Evolutionary conservation across 106 monocot species (phyloP).

Genomic region (Xerophyta viscosa): DNA sequence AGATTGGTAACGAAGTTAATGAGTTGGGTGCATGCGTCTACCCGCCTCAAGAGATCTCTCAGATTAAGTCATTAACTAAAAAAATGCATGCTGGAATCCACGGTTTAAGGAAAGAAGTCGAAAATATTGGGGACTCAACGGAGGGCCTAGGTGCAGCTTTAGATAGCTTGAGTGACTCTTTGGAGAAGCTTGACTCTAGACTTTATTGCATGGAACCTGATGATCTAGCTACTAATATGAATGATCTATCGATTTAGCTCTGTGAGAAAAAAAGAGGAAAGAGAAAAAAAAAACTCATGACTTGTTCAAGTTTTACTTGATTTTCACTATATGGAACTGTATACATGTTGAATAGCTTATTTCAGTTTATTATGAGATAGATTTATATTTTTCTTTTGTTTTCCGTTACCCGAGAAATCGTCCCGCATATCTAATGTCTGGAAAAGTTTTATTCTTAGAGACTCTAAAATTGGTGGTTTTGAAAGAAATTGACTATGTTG

Average conservation of each 20-base stretch:
- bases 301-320: no score
- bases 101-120: constrained; percentile 23
- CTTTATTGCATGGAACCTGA: constrained; percentile 15
- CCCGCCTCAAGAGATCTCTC: constrained; percentile 70
- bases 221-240: constrained; percentile 30
- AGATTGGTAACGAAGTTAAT: constrained; percentile 49
- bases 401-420: no score
- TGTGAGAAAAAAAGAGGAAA: no score
- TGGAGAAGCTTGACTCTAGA: constrained; percentile 29
- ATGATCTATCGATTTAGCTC: constrained; percentile 23
- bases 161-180: constrained; percentile 29
- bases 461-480: no score
- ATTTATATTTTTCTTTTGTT: no score
- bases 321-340: no score
- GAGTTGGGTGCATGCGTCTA: constrained; percentile 87
- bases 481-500: no score
- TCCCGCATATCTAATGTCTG: no score
- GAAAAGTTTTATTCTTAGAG: no score
- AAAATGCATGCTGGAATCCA: constrained; percentile 25
- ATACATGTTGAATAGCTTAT: no score
- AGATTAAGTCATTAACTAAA: constrained; percentile 29
- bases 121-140: constrained; percentile 17
- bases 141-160: constrained; percentile 22
- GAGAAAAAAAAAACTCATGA: no score
- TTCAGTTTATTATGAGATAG: no score